A percentile compares a stretch with the other conserved stretches of the same genome.
phyloP scores from a whole-genome alignment of 2,329 filamentous ascomycete genomes.

The Fusarium domesticum region DNA sequence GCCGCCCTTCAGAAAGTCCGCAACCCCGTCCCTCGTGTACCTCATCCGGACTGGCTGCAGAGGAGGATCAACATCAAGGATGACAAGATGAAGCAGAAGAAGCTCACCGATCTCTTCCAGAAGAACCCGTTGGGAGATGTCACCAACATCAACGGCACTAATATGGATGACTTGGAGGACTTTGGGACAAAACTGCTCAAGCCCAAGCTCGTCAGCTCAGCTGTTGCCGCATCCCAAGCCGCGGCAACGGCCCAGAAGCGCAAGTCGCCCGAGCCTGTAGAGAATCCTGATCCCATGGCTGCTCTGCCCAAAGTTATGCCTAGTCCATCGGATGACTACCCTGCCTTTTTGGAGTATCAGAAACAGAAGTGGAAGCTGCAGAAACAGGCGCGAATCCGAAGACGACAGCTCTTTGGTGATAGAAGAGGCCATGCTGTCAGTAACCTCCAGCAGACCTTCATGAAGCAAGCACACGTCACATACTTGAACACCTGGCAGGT shows the following conservation, averaged over 20 bases:
- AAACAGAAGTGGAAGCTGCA: conserved; percentile 99
- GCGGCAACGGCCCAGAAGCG: conserved; percentile 57
- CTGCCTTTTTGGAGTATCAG: conserved; percentile 85
- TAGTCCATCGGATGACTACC: conserved; percentile 79
- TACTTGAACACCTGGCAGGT: conserved; percentile 96
- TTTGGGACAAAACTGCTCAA: conserved; percentile 68
- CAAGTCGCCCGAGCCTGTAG: conserved; percentile 67
- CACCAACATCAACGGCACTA: conserved; percentile 57
- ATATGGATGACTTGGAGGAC: conserved; percentile 73
- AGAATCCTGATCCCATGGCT: conserved; percentile 74
- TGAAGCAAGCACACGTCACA: conserved; percentile 84
- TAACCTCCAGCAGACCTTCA: conserved; percentile 69
- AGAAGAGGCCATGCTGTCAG: conserved; percentile 51
- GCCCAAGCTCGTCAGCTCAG: conserved; percentile 55
- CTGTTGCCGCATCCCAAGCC: conserved; percentile 55
- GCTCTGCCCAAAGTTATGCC: conserved; percentile 82
- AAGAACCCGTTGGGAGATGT: conserved; percentile 71
- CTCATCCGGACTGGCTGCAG: conserved; percentile 96
- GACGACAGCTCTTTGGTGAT: conserved; percentile 91
- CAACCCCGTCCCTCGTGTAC: conserved; percentile 90
- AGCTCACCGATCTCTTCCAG: conserved; percentile 82
- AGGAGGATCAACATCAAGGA: conserved; percentile 92
- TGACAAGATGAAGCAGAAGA: conserved; percentile 97
- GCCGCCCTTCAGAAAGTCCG: conserved; percentile 91
- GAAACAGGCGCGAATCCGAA: conserved; percentile 78